Evolutionary conservation across 1,284 basidiomycete genomes (phyloP), one percentile per base, ranked within the genome.

Genomic region (Leucoagaricus sp.): DNA sequence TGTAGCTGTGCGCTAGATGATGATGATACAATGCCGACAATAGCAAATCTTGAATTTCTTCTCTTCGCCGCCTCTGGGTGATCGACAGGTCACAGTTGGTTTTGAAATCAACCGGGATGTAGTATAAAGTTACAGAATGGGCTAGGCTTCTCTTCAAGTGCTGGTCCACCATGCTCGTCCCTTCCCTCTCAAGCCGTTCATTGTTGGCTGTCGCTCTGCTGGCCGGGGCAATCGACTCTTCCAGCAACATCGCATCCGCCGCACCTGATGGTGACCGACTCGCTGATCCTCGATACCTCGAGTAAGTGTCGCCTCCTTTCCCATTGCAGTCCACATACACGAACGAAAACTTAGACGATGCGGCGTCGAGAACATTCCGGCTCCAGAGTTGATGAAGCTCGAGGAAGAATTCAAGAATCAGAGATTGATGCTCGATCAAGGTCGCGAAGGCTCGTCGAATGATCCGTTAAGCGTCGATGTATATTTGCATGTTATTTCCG

Each of bases 401-500:
- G 50, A 52, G 12, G 50, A 42, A 23, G 40, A 52, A 13, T 52
- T 52, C 25, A 29, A 44, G 19, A 44, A 44, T 13, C 50, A 52
- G 26, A 28, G 50, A 5, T 23, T 52, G 28, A 41, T 25, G 19
- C 13, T 40, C 4, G 40, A 44, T 17, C 28, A 23, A 19, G 31
- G 19, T 33, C 13, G 8, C 13, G 40, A 28, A 44, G 26, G 8
- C 15, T 46, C 44, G 23, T 46, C 23, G 31, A n/a, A 28, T 28
- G 44, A 34, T 6, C 47, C 33, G 2, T 23, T 49, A 28, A 67
- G 61, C 28, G 59, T 71, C 44, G 59, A 75, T 56, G 72, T 82
- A 31, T 74, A 78, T 69, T 78, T 75, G 68, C 77, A 82, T 62
- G 79, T 82, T 56, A 71, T 84, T 62, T 68, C 66, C 62, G 59